Conservation (phyloP, 306 rosid genomes). For the Begonia loranthoides region DNA sequence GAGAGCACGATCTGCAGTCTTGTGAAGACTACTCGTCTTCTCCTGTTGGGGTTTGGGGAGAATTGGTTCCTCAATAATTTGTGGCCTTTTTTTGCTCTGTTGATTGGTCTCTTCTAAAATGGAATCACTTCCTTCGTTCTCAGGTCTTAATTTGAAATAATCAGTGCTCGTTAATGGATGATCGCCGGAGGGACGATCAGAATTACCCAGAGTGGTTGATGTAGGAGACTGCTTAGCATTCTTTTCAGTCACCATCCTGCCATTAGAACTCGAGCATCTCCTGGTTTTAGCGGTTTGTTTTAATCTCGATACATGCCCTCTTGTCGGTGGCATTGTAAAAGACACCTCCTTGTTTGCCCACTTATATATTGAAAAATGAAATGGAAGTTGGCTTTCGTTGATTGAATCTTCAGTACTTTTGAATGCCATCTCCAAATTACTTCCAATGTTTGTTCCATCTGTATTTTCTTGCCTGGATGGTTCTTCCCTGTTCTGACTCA, state of each 20-base stretch:
- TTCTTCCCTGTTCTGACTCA: conserved; percentile 9
- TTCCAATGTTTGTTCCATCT: conserved; percentile 24
- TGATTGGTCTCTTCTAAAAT: conserved; percentile 11
- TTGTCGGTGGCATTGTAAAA: conserved; percentile 39
- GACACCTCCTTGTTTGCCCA: conserved; percentile 91
- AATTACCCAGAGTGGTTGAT: conserved; percentile 2
- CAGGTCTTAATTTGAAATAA: conserved; percentile 12
- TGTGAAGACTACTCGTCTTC: conserved; percentile 16
- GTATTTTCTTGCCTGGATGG: conserved; percentile 14
- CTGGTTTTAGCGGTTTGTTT: conserved; percentile 25
- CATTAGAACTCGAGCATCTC: conserved; percentile 31
- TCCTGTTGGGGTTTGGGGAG: conserved; percentile 17
- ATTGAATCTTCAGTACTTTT: conserved; percentile 24
- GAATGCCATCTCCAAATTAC: conserved; percentile 20
- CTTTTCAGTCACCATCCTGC: conserved; percentile 14
- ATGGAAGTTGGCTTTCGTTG: conserved; percentile 35
- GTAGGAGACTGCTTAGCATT: conserved; percentile 16
- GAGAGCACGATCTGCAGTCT: background rate
- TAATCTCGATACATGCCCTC: conserved; percentile 34
- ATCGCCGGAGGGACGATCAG: conserved; percentile 12
- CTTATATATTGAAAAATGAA: conserved; percentile 91
- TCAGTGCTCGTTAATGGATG: background rate
- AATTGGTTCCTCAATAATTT: conserved; percentile 13
- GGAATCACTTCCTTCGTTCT: conserved; percentile 20
- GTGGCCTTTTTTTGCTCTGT: conserved; percentile 14